Percentiles rank a stretch among this genome's conserved stretches.
These are phyloP conservation scores for Phylloporus sp. DNA, from an alignment of 768 basidiomycete genomes.

Conservation along the genomic window DNA sequence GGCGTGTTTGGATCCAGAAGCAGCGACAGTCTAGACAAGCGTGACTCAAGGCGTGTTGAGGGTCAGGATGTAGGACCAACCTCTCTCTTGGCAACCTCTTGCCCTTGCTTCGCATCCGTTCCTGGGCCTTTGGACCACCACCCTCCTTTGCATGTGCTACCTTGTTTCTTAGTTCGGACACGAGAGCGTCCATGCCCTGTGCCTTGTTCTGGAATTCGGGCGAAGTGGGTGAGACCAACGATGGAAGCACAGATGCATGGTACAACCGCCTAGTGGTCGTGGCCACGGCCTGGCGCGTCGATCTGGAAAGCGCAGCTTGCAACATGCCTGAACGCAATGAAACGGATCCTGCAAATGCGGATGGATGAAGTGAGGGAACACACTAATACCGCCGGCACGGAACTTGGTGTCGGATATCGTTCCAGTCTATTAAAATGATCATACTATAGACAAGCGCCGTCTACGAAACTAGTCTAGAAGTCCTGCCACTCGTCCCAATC, in stretches of 20 bases:
- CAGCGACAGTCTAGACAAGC: slow-evolving; percentile 51
- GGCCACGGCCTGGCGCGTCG: neutral
- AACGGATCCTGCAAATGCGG: neutral
- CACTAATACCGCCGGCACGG: slow-evolving; percentile 13
- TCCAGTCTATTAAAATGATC: slow-evolving; percentile 4
- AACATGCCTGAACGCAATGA: slow-evolving; percentile 16
- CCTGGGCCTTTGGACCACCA: slow-evolving; percentile 71
- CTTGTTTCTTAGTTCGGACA: slow-evolving; percentile 61
- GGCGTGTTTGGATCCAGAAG: slow-evolving; percentile 85
- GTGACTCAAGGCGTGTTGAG: slow-evolving; percentile 4
- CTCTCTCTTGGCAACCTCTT: slow-evolving; percentile 84
- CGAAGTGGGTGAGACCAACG: slow-evolving; percentile 61
- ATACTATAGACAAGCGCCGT: neutral
- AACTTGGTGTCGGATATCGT: slow-evolving; percentile 17
- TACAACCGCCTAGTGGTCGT: slow-evolving; percentile 37
- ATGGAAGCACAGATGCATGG: slow-evolving; percentile 73
- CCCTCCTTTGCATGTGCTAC: slow-evolving; percentile 59
- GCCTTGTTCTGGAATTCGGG: slow-evolving; percentile 69
- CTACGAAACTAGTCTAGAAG: slow-evolving; percentile 43
- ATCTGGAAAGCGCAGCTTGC: slow-evolving; percentile 15
- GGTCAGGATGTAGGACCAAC: slow-evolving; percentile 33
- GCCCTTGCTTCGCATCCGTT: slow-evolving; percentile 70
- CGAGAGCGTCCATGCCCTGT: slow-evolving; percentile 64
- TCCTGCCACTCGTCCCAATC: slow-evolving; percentile 84
- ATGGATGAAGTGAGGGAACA: neutral